Base-by-base conservation (phyloP, 768 basidiomycete genomes). In the Cubamyces sp. region DNA sequence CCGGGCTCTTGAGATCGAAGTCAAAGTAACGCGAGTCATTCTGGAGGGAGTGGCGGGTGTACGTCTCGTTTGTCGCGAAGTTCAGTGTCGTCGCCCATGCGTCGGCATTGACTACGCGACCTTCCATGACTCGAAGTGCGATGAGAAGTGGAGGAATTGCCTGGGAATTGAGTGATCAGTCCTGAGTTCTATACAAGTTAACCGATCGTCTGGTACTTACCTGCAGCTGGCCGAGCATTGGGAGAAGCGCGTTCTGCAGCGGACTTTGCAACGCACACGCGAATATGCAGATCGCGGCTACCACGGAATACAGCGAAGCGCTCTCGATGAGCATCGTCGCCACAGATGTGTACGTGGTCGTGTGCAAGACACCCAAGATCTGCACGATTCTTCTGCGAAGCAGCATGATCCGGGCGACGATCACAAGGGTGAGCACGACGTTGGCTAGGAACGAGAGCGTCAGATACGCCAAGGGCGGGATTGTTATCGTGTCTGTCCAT, bases 191-290 rank as follows among this genome's bases (percentile, higher is more conserved):
- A n/a, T 19, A 5, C 1, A 37, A 16, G 4, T 21, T 42, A 0
- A 1, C 4, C 18, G 49, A 16, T n/a, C 37, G 26, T 12, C 16
- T 5, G 23, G 9, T 14, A 48, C 68, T 5, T 26, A 69, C 70
- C 69, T 70, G 71, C 16, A 71, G 26, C 51, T 72, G 71, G 1
- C 71, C 67, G 19, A 72, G 55, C 52, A 67, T 57, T 0, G 71
- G 71, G 8, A 71, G 61, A 2, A 71, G 48, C 2, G 66, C 68
- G 39, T 65, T 66, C 46, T 69, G 68, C 47, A 70, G 18, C 1
- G 68, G 66, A 42, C 59, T 70, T 26, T 50, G 57, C 7, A 64
- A 18, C 0, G 64, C 68, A 41, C 61, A 63, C 9, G 64, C 66
- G 19, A 72, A 57, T 40, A 72, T 64, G 15, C 58, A 42, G 3